phyloP scores from a whole-genome alignment of 2,329 filamentous ascomycete genomes.

The Ascochyta lentis region DNA sequence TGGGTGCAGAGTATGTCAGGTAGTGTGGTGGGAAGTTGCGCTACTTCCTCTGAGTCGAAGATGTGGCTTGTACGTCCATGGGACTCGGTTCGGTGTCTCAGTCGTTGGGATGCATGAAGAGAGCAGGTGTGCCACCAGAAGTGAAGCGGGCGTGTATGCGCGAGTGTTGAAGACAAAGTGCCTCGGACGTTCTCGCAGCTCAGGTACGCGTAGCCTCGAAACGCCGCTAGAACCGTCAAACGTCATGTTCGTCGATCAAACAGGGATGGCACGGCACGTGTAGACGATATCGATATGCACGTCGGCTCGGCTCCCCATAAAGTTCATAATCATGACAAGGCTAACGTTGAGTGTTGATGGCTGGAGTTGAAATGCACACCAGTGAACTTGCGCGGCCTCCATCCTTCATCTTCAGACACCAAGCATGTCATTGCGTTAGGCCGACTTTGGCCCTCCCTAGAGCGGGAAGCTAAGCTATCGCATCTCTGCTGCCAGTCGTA shows the following conservation, averaged over 20 bases:
- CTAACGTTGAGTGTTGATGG: not conserved
- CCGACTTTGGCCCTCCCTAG: not conserved
- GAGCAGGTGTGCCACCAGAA: constrained; percentile 7
- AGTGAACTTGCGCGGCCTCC: not conserved
- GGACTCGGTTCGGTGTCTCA: constrained; percentile 23
- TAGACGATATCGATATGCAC: constrained; percentile 15
- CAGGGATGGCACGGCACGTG: constrained; percentile 14
- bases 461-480: not conserved
- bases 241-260: constrained; percentile 30
- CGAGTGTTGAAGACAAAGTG: constrained; percentile 8
- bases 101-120: constrained; percentile 18
- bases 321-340: not conserved
- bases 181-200: constrained; percentile 9
- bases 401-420: too few species aligned
- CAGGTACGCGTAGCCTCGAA: constrained; percentile 29
- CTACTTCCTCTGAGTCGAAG: constrained; percentile 10
- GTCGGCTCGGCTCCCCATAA: constrained; percentile 1
- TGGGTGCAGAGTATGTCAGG: not conserved
- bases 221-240: constrained; percentile 23
- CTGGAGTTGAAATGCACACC: not conserved
- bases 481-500: not conserved
- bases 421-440: not conserved
- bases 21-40: constrained; percentile 5
- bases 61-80: constrained; percentile 34
- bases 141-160: constrained; percentile 1